A percentile compares a stretch with the other conserved stretches of the same genome.
Evolutionary conservation across 108 stramenopile genomes (phyloP).

Genomic region (Nitzschia putrida): DNA sequence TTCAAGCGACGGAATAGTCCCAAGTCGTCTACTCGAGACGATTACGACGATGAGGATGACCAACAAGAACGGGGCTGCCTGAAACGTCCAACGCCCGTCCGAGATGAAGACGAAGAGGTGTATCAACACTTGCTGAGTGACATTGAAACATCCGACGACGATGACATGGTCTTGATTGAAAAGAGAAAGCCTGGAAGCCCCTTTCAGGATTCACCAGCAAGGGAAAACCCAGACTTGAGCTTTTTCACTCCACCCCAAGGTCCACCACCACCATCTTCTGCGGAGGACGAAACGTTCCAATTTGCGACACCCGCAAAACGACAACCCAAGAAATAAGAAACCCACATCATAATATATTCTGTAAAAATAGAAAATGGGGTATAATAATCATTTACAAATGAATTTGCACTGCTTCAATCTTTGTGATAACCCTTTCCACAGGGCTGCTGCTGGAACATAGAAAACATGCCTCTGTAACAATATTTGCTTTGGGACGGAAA

Average conservation of each 20-base stretch:
- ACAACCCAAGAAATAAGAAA: too few species aligned
- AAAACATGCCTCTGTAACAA: too few species aligned
- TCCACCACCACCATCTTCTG: not conserved
- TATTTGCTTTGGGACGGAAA: too few species aligned
- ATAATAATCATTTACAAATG: too few species aligned
- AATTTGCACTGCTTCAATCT: too few species aligned
- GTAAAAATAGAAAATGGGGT: too few species aligned
- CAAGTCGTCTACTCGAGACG: not conserved
- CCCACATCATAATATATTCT: too few species aligned
- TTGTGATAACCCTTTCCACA: too few species aligned
- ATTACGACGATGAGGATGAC: not conserved
- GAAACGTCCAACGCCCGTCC: conserved; percentile 2
- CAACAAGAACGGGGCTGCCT: not conserved
- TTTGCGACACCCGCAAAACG: conserved; percentile 1
- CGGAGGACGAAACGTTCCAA: not conserved
- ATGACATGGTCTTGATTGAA: conserved; percentile 4
- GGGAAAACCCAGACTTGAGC: not conserved
- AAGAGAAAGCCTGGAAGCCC: not conserved
- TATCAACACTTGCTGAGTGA: conserved; percentile 36
- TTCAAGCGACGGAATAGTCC: conserved; percentile 29
- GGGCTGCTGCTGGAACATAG: too few species aligned
- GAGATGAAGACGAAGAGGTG: conserved; percentile 34
- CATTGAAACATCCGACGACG: conserved; percentile 31
- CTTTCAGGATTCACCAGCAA: too few species aligned
- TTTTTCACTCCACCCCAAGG: not conserved